Conservation (phyloP, 1,139 yeast species). For the Suhomyces taliae region DNA sequence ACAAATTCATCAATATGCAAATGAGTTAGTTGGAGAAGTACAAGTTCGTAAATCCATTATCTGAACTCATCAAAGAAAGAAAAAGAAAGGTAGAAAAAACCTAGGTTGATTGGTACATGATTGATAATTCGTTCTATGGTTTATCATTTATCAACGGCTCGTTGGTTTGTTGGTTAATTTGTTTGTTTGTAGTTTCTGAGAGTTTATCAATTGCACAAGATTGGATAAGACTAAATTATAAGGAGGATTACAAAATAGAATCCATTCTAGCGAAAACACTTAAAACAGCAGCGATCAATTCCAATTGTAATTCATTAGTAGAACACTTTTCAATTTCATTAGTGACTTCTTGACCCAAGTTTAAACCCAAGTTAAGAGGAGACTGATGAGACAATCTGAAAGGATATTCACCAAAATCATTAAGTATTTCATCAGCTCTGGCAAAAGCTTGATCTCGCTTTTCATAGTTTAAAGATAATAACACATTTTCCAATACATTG, state of each 20-base stretch:
- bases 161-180: too few species aligned
- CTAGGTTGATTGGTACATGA: too few species aligned
- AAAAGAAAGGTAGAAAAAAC: too few species aligned
- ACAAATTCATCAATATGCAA: too few species aligned
- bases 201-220: too few species aligned
- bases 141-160: too few species aligned
- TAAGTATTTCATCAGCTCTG: constrained; percentile 86
- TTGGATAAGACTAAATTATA: background rate
- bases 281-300: constrained; percentile 86
- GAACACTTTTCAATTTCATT: constrained; percentile 65
- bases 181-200: too few species aligned
- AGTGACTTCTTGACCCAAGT: constrained; percentile 66
- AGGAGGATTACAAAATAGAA: constrained; percentile 34
- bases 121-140: too few species aligned
- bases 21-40: too few species aligned
- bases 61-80: too few species aligned
- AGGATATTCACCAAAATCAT: constrained; percentile 86
- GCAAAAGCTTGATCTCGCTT: constrained; percentile 91
- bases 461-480: constrained; percentile 76
- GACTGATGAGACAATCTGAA: constrained; percentile 57
- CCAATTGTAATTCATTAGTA: constrained; percentile 66
- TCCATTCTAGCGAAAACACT: constrained; percentile 64
- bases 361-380: constrained; percentile 72
- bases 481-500: constrained; percentile 89
- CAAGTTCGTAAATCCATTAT: too few species aligned